These are phyloP conservation scores for Aphanocladium album DNA, from an alignment of 2,329 filamentous ascomycete species.

Conservation along the genomic window DNA sequence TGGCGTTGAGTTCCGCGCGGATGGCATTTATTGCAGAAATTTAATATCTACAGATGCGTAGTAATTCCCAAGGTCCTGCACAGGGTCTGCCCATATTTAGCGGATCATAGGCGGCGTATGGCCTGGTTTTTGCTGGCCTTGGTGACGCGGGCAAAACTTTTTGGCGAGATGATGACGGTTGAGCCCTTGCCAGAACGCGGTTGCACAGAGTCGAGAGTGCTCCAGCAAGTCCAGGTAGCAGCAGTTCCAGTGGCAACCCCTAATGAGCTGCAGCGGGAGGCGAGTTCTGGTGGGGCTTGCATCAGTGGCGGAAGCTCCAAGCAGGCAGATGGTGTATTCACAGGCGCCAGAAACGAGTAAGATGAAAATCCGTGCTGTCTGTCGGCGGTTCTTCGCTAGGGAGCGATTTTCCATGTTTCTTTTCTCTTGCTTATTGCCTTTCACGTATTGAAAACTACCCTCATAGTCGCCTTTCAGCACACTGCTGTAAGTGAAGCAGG, in stretches of 20 bases:
- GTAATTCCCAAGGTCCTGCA: constrained; percentile 39
- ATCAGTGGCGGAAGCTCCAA: not conserved
- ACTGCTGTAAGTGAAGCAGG: not conserved
- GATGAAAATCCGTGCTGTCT: too few relatives aligned
- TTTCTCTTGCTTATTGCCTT: not conserved
- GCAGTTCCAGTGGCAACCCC: constrained; percentile 4
- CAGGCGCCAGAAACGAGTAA: not conserved
- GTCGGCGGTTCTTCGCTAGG: too few relatives aligned
- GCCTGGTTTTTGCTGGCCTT: constrained; percentile 33
- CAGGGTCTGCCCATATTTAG: constrained; percentile 53
- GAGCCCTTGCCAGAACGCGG: not conserved
- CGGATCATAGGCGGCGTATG: constrained; percentile 40
- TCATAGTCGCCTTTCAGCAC: not conserved
- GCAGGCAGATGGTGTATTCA: not conserved
- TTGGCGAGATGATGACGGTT: constrained; percentile 20
- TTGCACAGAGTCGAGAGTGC: not conserved
- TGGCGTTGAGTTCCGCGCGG: constrained; percentile 49
- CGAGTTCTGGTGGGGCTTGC: not conserved
- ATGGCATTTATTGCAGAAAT: constrained; percentile 53
- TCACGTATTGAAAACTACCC: not conserved
- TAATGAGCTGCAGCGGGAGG: not conserved
- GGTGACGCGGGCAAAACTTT: constrained; percentile 39
- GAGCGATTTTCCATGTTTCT: not conserved
- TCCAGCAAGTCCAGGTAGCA: not conserved
- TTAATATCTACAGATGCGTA: constrained; percentile 49